Evolutionary conservation across 495 filamentous ascomycete species (phyloP).

Genomic region (Neurospora sp.): DNA sequence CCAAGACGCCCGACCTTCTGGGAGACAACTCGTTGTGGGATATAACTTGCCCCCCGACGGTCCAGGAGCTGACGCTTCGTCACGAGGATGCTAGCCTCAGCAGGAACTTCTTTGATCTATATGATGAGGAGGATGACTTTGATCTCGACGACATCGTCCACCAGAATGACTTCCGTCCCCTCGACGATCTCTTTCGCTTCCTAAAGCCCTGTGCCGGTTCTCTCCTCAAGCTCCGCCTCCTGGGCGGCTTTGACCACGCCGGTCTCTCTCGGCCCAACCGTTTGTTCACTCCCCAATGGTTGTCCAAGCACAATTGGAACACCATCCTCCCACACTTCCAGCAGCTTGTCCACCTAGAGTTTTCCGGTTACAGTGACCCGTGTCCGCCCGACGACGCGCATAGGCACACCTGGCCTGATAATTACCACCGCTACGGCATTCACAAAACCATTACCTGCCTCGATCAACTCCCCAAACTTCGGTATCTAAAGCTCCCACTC

Average conservation of each 20-base stretch:
- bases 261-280: neutral
- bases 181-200: neutral
- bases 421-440: neutral
- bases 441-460: neutral
- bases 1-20: neutral
- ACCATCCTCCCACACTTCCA: neutral
- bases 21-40: neutral
- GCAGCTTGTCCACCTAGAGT: neutral
- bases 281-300: neutral
- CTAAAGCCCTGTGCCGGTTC: neutral
- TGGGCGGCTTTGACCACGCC: neutral
- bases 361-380: neutral
- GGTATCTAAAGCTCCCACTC: neutral
- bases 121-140: no score
- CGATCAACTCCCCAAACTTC: neutral
- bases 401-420: neutral
- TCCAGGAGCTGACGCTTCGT: neutral
- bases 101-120: neutral
- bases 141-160: no score
- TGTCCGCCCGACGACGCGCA: neutral
- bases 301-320: neutral
- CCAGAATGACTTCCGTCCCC: no score
- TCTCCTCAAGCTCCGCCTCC: neutral
- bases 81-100: neutral
- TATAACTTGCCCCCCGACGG: neutral